Percentiles rank a stretch among this genome's conserved stretches.
These are phyloP conservation scores for Avena atlantica DNA, from an alignment of 176 grass and related monocot genomes.

Conservation along the genomic window DNA sequence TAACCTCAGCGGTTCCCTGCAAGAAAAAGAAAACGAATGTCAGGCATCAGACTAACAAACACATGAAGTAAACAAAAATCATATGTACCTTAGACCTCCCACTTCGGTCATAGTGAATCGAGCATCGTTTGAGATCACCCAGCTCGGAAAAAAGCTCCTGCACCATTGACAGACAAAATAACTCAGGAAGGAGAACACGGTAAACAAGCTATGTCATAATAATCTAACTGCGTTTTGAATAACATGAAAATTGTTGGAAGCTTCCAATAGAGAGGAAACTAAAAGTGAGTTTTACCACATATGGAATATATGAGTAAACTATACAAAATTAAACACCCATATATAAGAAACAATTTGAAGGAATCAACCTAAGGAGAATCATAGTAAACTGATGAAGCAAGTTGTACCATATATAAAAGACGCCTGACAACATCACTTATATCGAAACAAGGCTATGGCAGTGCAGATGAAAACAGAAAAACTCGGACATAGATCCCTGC, in stretches of 20 bases:
- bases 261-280: background rate
- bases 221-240: background rate
- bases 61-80: background rate
- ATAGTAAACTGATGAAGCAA: background rate
- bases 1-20: conserved; percentile 92
- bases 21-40: conserved; percentile 22
- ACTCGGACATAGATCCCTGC: background rate
- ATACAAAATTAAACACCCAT: background rate
- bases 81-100: conserved; percentile 88
- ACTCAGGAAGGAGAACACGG: background rate
- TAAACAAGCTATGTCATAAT: too few relatives aligned
- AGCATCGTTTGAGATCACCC: conserved; percentile 86
- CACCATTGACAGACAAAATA: conserved; percentile 23
- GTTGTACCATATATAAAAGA: background rate
- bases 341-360: background rate
- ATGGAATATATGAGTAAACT: background rate
- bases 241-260: background rate
- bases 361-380: background rate
- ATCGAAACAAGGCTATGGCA: background rate
- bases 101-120: conserved; percentile 83
- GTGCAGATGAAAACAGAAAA: background rate
- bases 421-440: background rate
- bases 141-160: conserved; percentile 92
- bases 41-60: background rate
- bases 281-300: too few relatives aligned